phyloP scores from a whole-genome alignment of 768 basidiomycete genomes.

The Psilocybe cyanescens region DNA sequence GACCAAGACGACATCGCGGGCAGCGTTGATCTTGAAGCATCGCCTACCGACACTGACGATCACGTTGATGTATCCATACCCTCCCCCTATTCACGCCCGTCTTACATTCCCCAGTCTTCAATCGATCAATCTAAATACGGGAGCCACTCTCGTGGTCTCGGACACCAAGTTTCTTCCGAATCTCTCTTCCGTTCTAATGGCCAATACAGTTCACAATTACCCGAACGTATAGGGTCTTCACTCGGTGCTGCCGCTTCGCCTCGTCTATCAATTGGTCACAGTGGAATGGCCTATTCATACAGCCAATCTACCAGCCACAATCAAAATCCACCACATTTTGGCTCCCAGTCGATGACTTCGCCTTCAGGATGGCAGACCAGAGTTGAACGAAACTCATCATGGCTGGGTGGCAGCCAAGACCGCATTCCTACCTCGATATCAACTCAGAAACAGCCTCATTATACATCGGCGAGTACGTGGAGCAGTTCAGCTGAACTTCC shows the following conservation, averaged over 20 bases:
- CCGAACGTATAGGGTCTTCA: constrained; percentile 20
- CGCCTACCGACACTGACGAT: constrained; percentile 41
- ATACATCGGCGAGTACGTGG: constrained; percentile 23
- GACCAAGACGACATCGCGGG: constrained; percentile 35
- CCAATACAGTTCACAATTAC: constrained; percentile 20
- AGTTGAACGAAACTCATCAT: constrained; percentile 16
- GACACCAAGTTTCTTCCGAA: constrained; percentile 26
- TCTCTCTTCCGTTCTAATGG: constrained; percentile 28
- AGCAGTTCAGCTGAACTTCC: constrained; percentile 17
- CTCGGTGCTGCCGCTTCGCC: constrained; percentile 22
- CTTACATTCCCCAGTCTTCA: constrained; percentile 27
- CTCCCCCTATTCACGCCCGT: constrained; percentile 28
- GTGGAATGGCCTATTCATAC: constrained; percentile 24
- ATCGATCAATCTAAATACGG: constrained; percentile 31
- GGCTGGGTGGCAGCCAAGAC: constrained; percentile 20
- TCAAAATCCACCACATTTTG: constrained; percentile 23
- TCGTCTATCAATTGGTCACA: constrained; percentile 19
- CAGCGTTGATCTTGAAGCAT: constrained; percentile 38
- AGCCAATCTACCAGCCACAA: constrained; percentile 14
- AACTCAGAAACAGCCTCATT: constrained; percentile 17
- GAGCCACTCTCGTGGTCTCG: constrained; percentile 27
- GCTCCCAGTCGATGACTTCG: constrained; percentile 14
- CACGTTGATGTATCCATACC: constrained; percentile 26
- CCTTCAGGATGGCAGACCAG: constrained; percentile 24
- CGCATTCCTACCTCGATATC: constrained; percentile 12